phyloP scores from a whole-genome alignment of 2,329 filamentous ascomycete genomes.

The Stagonosporopsis cucurbitacearum region DNA sequence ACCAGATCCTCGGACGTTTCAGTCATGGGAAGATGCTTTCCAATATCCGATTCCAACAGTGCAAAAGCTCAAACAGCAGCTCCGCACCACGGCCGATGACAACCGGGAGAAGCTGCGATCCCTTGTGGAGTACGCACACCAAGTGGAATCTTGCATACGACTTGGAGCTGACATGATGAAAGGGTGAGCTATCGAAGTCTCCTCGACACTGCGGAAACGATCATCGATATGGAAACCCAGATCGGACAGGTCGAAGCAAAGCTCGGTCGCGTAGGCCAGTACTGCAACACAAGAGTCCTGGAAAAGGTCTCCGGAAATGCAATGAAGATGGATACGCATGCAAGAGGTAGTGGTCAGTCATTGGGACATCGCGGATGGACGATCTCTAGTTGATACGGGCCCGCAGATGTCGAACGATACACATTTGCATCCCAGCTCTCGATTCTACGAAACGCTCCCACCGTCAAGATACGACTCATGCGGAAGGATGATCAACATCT shows the following conservation, averaged over 20 bases:
- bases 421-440: slow-evolving; percentile 63
- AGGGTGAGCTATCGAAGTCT: slow-evolving; percentile 82
- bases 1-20: slow-evolving; percentile 63
- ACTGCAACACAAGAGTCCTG: slow-evolving; percentile 76
- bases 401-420: slow-evolving; percentile 51
- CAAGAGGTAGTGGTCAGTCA: slow-evolving; percentile 51
- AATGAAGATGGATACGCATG: slow-evolving; percentile 56
- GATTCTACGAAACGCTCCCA: slow-evolving; percentile 63
- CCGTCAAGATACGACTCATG: slow-evolving; percentile 60
- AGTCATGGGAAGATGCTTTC: slow-evolving; percentile 72
- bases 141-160: background rate
- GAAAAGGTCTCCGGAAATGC: slow-evolving; percentile 69
- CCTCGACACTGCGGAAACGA: slow-evolving; percentile 90
- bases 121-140: slow-evolving; percentile 64
- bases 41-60: slow-evolving; percentile 68
- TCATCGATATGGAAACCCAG: slow-evolving; percentile 83
- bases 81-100: slow-evolving; percentile 66
- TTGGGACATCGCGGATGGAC: slow-evolving; percentile 18
- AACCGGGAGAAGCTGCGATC: slow-evolving; percentile 71
- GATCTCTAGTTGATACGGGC: slow-evolving; percentile 16
- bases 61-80: slow-evolving; percentile 68
- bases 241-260: slow-evolving; percentile 76
- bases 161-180: slow-evolving; percentile 11
- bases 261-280: slow-evolving; percentile 73
- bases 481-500: slow-evolving; percentile 59